A percentile compares a stretch with the other conserved stretches of the same genome.
Conservation (phyloP, 192 early-diverging fungal genomes). For the Gonapodya sp. region DNA sequence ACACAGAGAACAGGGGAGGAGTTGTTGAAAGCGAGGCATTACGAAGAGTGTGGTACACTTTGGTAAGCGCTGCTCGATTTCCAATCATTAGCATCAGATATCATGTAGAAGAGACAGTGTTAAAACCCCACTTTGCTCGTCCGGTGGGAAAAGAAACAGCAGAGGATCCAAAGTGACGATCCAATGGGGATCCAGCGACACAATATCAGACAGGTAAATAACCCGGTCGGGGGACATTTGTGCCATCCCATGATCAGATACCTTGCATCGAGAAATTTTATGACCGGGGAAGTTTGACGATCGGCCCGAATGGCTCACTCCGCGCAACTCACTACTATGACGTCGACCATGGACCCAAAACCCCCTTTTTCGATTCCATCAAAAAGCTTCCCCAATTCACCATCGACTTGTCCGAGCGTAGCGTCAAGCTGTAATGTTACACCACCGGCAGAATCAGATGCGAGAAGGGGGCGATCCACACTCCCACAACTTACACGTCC, state of each 20-base stretch:
- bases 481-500: neutral
- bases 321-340: conserved; percentile 10
- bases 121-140: neutral
- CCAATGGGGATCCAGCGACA: neutral
- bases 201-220: neutral
- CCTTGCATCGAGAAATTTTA: neutral
- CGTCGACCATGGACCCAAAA: neutral
- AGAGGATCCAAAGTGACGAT: neutral
- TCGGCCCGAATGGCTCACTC: no score
- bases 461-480: neutral
- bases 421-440: conserved; percentile 9
- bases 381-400: neutral
- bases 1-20: conserved; percentile 30
- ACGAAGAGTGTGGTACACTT: neutral
- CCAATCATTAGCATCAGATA: no score
- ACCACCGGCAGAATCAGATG: neutral
- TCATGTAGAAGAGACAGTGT: no score
- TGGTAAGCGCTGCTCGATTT: no score
- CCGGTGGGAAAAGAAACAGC: neutral
- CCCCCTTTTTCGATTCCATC: neutral
- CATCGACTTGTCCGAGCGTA: conserved; percentile 11
- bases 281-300: no score
- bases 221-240: neutral
- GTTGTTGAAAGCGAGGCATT: neutral
- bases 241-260: neutral